phyloP scores from a whole-genome alignment of 129 eudicot species.

The Pseudognaphalium luteoalbum region DNA sequence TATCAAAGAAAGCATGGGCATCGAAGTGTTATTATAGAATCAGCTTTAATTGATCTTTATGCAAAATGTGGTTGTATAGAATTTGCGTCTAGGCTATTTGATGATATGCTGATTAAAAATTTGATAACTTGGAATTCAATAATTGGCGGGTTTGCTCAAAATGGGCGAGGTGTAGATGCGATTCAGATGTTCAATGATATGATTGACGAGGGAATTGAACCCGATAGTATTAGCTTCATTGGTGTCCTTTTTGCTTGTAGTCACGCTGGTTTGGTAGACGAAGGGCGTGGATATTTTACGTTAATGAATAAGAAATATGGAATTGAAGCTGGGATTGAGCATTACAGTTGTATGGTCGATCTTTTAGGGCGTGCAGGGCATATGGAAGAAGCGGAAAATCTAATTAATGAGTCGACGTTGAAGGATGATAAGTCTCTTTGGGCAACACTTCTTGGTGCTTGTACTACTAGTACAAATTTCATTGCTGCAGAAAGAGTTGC shows the following conservation, averaged over 20 bases:
- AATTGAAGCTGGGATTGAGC: conserved; percentile 53
- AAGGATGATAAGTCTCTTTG: conserved; percentile 58
- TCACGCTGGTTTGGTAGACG: conserved; percentile 69
- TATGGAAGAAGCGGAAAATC: conserved; percentile 64
- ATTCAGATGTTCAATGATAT: conserved; percentile 50
- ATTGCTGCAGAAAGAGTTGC: conserved; percentile 78
- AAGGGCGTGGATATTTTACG: conserved; percentile 55
- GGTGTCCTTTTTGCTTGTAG: conserved; percentile 83
- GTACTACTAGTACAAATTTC: conserved; percentile 52
- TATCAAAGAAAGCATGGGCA: conserved; percentile 57
- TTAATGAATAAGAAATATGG: conserved; percentile 52
- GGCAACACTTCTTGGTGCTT: conserved; percentile 90
- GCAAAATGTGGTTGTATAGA: conserved; percentile 80
- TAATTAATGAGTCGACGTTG: conserved; percentile 50
- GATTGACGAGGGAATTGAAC: conserved; percentile 53
- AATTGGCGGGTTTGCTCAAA: conserved; percentile 78
- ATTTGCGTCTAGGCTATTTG: conserved; percentile 60
- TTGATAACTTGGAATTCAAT: conserved; percentile 80
- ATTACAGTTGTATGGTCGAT: conserved; percentile 76
- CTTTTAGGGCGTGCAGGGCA: conserved; percentile 72
- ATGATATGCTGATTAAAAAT: conserved; percentile 50
- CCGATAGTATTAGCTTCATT: conserved; percentile 61
- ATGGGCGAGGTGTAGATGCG: conserved; percentile 73
- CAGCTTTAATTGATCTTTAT: conserved; percentile 86
- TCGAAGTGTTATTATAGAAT: conserved; percentile 68